Evolutionary conservation across 352 stramenopile genomes (phyloP).

Genomic region (Pilasporangium apinafurcum): DNA sequence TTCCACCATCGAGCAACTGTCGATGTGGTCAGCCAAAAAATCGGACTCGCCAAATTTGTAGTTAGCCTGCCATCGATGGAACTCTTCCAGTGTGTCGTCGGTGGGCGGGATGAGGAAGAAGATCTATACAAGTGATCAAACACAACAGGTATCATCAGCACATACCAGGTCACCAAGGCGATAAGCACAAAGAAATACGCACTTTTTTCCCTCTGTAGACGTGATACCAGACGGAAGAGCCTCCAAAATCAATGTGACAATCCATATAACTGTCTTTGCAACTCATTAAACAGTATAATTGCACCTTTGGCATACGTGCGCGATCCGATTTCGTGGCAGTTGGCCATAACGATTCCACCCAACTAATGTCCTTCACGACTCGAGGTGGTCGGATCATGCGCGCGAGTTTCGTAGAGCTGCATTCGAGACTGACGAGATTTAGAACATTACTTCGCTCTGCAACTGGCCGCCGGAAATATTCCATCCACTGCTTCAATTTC

Average conservation of each 20-base stretch:
- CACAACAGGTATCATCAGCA: neutral
- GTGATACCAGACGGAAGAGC: constrained; percentile 41
- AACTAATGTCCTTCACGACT: constrained; percentile 29
- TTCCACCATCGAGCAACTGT: constrained; percentile 20
- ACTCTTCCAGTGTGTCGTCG: constrained; percentile 18
- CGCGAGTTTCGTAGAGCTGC: constrained; percentile 22
- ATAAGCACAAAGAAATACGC: neutral
- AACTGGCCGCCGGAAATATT: constrained; percentile 16
- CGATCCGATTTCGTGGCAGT: constrained; percentile 7
- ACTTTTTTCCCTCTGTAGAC: constrained; percentile 32
- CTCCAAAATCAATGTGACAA: constrained; percentile 36
- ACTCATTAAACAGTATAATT: constrained; percentile 38
- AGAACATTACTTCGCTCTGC: constrained; percentile 12
- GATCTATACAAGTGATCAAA: constrained; percentile 10
- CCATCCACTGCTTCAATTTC: constrained; percentile 26
- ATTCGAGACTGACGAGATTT: constrained; percentile 36
- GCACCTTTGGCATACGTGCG: constrained; percentile 11
- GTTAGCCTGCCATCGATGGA: constrained; percentile 14
- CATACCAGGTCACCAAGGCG: neutral
- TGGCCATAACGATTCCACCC: constrained; percentile 31
- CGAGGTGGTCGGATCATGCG: constrained; percentile 17
- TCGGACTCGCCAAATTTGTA: constrained; percentile 14
- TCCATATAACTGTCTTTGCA: constrained; percentile 33
- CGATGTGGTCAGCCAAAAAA: constrained; percentile 18
- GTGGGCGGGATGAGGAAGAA: constrained; percentile 37